These are phyloP conservation scores for Zygotorulaspora sp. DNA, from an alignment of 805 yeast species.

Conservation along the genomic window DNA sequence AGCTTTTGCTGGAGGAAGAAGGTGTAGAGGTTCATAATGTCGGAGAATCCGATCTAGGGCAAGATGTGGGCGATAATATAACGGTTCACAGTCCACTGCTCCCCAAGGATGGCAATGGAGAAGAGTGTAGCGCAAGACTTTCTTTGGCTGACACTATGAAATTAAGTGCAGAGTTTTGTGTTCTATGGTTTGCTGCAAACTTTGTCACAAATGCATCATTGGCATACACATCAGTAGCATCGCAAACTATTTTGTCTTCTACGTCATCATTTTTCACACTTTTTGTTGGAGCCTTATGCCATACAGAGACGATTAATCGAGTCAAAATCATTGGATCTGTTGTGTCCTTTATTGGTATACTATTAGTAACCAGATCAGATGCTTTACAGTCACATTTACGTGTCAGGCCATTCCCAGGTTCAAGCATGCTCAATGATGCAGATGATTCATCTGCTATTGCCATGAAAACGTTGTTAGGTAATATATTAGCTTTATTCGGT, in stretches of 20 bases:
- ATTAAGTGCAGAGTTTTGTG: constrained; percentile 75
- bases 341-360: constrained; percentile 71
- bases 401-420: constrained; percentile 14
- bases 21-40: constrained; percentile 14
- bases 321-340: constrained; percentile 66
- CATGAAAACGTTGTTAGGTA: constrained; percentile 54
- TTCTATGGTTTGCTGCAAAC: constrained; percentile 88
- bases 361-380: constrained; percentile 72
- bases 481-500: constrained; percentile 71
- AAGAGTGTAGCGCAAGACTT: constrained; percentile 14
- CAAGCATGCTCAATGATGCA: constrained; percentile 15
- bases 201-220: constrained; percentile 83
- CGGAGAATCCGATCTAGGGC: constrained; percentile 5
- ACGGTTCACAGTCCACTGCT: constrained; percentile 13
- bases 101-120: constrained; percentile 14
- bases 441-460: constrained; percentile 21
- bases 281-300: constrained; percentile 66
- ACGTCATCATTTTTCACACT: constrained; percentile 93
- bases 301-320: constrained; percentile 62
- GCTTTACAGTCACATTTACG: constrained; percentile 19
- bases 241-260: constrained; percentile 88
- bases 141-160: constrained; percentile 58
- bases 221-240: constrained; percentile 85
- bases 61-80: neutral
- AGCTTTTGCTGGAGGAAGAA: constrained; percentile 32